Base-by-base conservation (phyloP, 208 protist species). In the Tritrichomonas musculus region DNA sequence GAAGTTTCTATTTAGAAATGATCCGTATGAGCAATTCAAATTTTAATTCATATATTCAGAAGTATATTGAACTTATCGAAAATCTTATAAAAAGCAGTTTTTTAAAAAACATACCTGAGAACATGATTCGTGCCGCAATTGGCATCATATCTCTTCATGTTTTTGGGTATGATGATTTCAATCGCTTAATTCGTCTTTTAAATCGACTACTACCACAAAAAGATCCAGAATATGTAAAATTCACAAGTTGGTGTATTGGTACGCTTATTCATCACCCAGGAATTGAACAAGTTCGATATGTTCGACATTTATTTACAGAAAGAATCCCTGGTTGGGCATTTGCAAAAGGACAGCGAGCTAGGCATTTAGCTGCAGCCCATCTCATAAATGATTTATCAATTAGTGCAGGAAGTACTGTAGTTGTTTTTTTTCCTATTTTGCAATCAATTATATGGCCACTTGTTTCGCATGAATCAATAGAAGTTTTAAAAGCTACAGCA, bases 161-260 rank as follows among this genome's bases (percentile, higher is more conserved):
- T 20, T 57, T 88, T 57, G 77, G 77, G 0, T 88, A 88, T 50
- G 41, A 88, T 36, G 17, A 88, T 9, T 88, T 88, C 22, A 0
- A 88, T 33, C 25, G 39, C n/a, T 39, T 88, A 60, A 57, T 30
- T 20, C 0, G 25, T 20, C 44, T 88, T 60, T 88, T 88, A 33
- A 47, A 88, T 33, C 9, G 39, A 17, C 44, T 88, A 17, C 33
- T 88, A n/a, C 77, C 77, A 39, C 77, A 88, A 57, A 33, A 5
- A 39, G 47, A 88, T 39, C 20, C 57, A 2, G 77, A 47, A 33
- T 50, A 53, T 33, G 77, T 88, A 0, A 88, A 88, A 36, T 88
- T 88, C 57, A 88, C 77, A 39, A 88, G 77, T 20, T 88, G 77
- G 77, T 88, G 77, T 57, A 88, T 14, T 60, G 47, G 47, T 39